Base-by-base conservation (phyloP, 1,284 basidiomycete species). In the Moesziomyces parantarcticus region DNA sequence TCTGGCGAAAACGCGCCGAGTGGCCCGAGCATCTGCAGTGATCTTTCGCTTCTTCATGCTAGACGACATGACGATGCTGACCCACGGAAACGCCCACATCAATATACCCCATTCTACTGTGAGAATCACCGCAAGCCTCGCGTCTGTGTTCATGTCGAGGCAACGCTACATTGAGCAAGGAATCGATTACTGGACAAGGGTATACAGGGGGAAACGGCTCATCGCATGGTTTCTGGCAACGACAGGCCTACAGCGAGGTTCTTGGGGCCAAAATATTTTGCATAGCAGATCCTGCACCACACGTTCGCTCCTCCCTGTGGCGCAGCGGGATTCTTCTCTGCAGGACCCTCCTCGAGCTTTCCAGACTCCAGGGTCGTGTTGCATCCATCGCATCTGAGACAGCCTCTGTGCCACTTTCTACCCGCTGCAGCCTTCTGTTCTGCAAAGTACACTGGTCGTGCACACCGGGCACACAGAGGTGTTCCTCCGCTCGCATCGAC, bases 361-460 rank as follows among this genome's bases (percentile, higher is more conserved):
- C 79, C 77, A 3, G 74, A 58, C 21, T 83, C 80, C 14, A 83
- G 51, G 16, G 77, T 78, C 3, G 80, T 75, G 11, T 53, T 59
- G 60, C 82, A 83, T 0, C 75, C 79, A 44, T 83, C 82, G 68
- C 82, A 83, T 1, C 80, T 52, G 40, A 83, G 52, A 56, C 82
- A 83, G 3, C 55, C 75, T 18, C 81, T 55, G 52, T 83, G 82
- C 82, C 82, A 83, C 45, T 75, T 77, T 3, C 80, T 52, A 0
- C 77, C 78, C 3, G 79, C 77, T 3, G 79, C 81, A 11, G 74
- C 72, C 39, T 72, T 75, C 51, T 83, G 80, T 48, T 83, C 81
- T 20, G 81, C 81, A 68, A 83, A 83, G 57, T 83, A 83, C 20
- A 83, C 82, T 11, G 80, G 74, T 32, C 63, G 63, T 1, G 43